These are phyloP conservation scores for Verticillium zaregamsianum DNA, from an alignment of 2,329 filamentous ascomycete genomes.

Conservation along the genomic window DNA sequence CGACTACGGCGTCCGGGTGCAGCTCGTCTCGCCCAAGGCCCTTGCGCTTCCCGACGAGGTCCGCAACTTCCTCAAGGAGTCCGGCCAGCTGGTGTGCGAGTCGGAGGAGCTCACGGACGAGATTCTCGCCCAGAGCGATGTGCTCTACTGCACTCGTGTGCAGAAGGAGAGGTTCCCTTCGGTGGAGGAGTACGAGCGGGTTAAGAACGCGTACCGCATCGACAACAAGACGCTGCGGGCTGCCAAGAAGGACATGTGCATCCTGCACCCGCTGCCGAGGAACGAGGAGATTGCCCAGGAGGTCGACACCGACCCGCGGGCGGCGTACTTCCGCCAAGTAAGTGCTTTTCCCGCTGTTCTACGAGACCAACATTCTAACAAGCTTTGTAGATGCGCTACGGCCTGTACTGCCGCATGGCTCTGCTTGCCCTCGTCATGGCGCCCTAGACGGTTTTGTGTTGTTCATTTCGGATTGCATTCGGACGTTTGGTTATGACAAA, in stretches of 20 bases:
- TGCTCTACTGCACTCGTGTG: constrained; percentile 94
- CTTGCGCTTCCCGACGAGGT: constrained; percentile 75
- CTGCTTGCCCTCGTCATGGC: constrained; percentile 86
- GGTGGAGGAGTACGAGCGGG: constrained; percentile 72
- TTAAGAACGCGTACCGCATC: constrained; percentile 86
- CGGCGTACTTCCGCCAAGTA: constrained; percentile 99
- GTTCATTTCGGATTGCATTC: constrained; percentile 9
- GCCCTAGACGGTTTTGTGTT: constrained; percentile 11
- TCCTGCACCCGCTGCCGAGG: constrained; percentile 91
- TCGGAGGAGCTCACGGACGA: constrained; percentile 78
- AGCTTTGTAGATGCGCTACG: constrained; percentile 79
- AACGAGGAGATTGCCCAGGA: constrained; percentile 93
- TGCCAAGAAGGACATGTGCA: constrained; percentile 88
- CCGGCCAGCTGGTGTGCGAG: constrained; percentile 74
- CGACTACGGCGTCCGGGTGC: constrained; percentile 92
- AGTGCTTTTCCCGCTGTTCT: constrained; percentile 33
- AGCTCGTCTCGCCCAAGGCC: constrained; percentile 80
- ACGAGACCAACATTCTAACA: constrained; percentile 34
- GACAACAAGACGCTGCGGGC: constrained; percentile 87
- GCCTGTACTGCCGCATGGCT: constrained; percentile 97
- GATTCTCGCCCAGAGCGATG: constrained; percentile 80
- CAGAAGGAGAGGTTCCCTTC: constrained; percentile 95
- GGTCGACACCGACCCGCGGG: constrained; percentile 94
- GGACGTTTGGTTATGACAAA: constrained; percentile 5
- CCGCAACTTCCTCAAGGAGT: constrained; percentile 63